Base-by-base conservation (phyloP, 352 stramenopile species). In the Phytophthora boehmeriae region DNA sequence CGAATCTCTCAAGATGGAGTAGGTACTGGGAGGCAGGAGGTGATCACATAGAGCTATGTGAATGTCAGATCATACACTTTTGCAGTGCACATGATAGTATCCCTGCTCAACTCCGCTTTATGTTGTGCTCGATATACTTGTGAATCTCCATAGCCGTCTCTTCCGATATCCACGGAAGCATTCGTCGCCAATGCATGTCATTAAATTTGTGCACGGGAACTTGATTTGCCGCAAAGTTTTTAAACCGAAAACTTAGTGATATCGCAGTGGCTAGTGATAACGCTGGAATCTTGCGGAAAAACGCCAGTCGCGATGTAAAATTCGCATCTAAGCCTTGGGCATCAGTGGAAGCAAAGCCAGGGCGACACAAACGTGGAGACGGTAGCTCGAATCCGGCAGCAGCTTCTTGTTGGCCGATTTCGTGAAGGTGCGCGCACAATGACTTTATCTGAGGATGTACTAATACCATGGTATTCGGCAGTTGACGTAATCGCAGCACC, bases 201-300 rank as follows among this genome's bases (percentile, higher is more conserved):
- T 93, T 92, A 50, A 93, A 93, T 63, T 92, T 93, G n/a, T 71
- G 68, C 9, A 89, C 80, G 49, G 82, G 80, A 28, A 95, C 74
- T 43, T 91, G 76, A 23, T 30, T 58, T 5, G 76, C 81, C 0
- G 60, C 38, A 36, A 93, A 91, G 22, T 86, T 89, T 45, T 79
- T 70, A 50, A 95, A 95, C 19, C 84, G 81, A 49, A 91, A 92
- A 54, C 77, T 89, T 23, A 95, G 60, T 10, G 84, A 93, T n/a
- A 93, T 49, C 27, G 73, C 73, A 53, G 75, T 87, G 8, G 76
- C 85, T 8, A 86, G 56, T 6, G 80, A 82, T n/a, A 95, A 48
- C 5, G 65, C 44, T 2, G 67, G 62, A 6, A 89, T 77, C 5
- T 68, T 55, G 4, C 61, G 65, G 56, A 93, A 95, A 52, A 93